Evolutionary conservation across 805 yeast genomes (phyloP).

Genomic region (Gaillardinia entomophila): DNA sequence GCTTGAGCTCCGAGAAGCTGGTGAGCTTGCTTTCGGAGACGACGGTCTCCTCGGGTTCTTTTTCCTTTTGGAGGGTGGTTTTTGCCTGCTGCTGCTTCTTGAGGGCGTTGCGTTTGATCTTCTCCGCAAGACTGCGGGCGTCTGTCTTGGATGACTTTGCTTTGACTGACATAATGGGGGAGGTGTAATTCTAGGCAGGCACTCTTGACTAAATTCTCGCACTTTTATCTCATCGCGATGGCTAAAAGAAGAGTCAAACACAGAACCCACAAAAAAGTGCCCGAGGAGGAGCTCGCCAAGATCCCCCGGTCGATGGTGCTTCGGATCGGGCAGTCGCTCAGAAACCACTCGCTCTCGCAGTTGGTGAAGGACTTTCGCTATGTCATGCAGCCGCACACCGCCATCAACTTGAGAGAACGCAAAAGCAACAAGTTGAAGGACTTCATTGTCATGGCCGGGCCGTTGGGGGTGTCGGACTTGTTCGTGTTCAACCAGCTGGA

Average conservation of each 20-base stretch:
- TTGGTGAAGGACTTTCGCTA: conserved; percentile 82
- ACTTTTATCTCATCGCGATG: conserved; percentile 14
- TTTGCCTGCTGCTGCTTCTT: conserved; percentile 10
- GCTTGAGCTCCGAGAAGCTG: conserved; percentile 51
- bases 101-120: conserved; percentile 29
- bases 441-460: conserved; percentile 98
- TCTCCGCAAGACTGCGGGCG: conserved; percentile 50
- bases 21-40: conserved; percentile 19
- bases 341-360: conserved; percentile 77
- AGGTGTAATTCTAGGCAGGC: too few relatives aligned
- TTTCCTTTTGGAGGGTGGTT: conserved; percentile 4
- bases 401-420: conserved; percentile 79
- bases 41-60: conserved; percentile 8
- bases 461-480: conserved; percentile 85
- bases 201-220: too few relatives aligned
- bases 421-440: conserved; percentile 84
- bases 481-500: conserved; percentile 81
- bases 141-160: conserved; percentile 9
- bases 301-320: conserved; percentile 94
- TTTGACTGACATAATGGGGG: conserved; percentile 1
- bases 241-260: conserved; percentile 53
- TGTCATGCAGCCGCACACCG: conserved; percentile 96
- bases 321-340: conserved; percentile 70
- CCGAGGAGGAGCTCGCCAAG: conserved; percentile 62
- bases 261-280: conserved; percentile 72